A percentile compares a stretch with the other conserved stretches of the same genome.
Conservation (phyloP, 768 basidiomycete genomes). For the Rubroboletus pulcherrimus region DNA sequence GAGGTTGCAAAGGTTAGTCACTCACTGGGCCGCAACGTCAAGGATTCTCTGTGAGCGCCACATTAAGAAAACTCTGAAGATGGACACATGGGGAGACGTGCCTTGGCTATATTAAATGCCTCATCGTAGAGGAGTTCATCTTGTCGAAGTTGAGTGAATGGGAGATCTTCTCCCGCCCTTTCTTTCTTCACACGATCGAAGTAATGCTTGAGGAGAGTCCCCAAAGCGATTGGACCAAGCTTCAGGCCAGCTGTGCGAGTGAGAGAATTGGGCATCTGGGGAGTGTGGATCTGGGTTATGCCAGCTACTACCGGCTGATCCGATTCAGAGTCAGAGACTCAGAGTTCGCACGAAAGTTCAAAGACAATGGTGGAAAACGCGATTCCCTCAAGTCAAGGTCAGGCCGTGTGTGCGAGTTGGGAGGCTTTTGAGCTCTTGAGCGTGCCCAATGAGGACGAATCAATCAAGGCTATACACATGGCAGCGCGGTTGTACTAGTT, state of each 20-base stretch:
- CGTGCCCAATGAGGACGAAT: background rate
- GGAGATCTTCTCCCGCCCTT: conserved; percentile 33
- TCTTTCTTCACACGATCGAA: conserved; percentile 59
- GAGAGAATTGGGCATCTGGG: conserved; percentile 47
- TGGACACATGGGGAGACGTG: conserved; percentile 23
- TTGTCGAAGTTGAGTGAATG: conserved; percentile 50
- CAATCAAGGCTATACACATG: background rate
- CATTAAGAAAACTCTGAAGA: background rate
- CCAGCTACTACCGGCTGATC: background rate
- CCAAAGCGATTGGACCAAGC: conserved; percentile 69
- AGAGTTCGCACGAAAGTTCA: background rate
- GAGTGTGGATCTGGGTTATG: background rate
- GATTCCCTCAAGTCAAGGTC: background rate
- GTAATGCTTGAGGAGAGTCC: conserved; percentile 84
- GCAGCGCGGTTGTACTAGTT: background rate
- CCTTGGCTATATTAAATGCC: conserved; percentile 74
- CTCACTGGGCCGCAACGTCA: conserved; percentile 65
- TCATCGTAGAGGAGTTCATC: conserved; percentile 82
- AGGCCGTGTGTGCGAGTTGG: background rate
- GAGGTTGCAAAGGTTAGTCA: background rate
- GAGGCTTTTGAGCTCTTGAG: too few species aligned
- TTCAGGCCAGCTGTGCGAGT: conserved; percentile 59
- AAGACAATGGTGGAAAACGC: background rate
- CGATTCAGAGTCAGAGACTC: background rate
- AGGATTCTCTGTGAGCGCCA: conserved; percentile 60